Evolutionary conservation across 2,329 filamentous ascomycete species (phyloP).

Genomic region (Chaetomium sp.): DNA sequence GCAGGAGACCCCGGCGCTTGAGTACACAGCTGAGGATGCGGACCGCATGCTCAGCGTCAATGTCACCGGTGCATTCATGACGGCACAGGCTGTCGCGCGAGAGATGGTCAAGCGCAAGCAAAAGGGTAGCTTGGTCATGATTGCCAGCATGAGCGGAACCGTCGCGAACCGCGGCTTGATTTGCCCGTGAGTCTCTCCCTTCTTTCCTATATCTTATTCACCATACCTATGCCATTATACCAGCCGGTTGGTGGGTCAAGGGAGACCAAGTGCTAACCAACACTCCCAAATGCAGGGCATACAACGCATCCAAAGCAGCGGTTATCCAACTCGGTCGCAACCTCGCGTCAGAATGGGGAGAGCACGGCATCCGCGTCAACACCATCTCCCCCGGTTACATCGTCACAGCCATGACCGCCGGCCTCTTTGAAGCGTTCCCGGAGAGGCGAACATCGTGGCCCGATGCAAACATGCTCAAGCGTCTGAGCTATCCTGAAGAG

Average conservation of each 20-base stretch:
- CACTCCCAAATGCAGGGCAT: conserved; percentile 44
- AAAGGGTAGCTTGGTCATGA: conserved; percentile 57
- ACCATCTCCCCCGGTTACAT: conserved; percentile 77
- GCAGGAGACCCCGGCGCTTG: conserved; percentile 75
- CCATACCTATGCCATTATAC: too few species aligned
- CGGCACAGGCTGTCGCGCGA: conserved; percentile 78
- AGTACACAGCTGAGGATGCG: conserved; percentile 69
- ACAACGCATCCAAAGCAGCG: conserved; percentile 71
- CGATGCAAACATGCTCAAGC: conserved; percentile 76
- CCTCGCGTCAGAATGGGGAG: conserved; percentile 67
- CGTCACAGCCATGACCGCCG: conserved; percentile 75
- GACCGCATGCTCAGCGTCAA: conserved; percentile 80
- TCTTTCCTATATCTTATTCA: neutral
- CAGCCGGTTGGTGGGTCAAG: too few species aligned
- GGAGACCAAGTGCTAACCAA: neutral
- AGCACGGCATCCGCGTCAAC: conserved; percentile 69
- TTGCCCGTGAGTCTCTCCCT: conserved; percentile 45
- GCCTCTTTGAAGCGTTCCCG: conserved; percentile 69
- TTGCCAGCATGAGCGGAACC: conserved; percentile 64
- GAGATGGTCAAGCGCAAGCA: conserved; percentile 58
- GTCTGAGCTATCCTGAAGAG: conserved; percentile 60
- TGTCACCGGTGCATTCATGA: conserved; percentile 79
- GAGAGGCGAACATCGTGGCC: conserved; percentile 65
- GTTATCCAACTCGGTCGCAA: conserved; percentile 66
- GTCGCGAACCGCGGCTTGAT: conserved; percentile 57